Percentiles rank a stretch among this genome's conserved stretches.
phyloP scores from a whole-genome alignment of 768 basidiomycete species.

The Trametes coccinea region DNA sequence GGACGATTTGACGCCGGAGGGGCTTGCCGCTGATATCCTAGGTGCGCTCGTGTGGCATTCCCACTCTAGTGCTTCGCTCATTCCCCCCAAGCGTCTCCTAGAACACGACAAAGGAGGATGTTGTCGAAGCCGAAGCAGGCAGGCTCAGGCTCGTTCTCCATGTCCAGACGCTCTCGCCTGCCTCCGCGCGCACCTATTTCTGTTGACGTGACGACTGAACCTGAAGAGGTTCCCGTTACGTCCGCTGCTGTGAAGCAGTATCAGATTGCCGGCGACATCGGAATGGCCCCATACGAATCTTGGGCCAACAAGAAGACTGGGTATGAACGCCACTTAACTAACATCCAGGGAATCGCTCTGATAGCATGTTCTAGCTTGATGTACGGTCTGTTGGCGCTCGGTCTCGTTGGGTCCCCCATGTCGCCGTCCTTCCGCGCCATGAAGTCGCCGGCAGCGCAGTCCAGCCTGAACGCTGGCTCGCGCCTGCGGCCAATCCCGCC shows the following conservation, averaged over 20 bases:
- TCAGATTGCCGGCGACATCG: conserved; percentile 21
- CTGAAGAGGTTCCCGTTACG: conserved; percentile 16
- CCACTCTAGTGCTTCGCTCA: background rate
- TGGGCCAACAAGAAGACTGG: conserved; percentile 25
- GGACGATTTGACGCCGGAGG: conserved; percentile 32
- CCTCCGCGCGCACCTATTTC: conserved; percentile 15
- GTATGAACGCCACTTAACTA: background rate
- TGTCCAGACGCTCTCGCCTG: conserved; percentile 13
- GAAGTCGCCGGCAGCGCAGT: conserved; percentile 13
- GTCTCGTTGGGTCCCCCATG: conserved; percentile 22
- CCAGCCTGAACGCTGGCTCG: background rate
- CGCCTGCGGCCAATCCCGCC: conserved; percentile 18
- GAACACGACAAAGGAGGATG: conserved; percentile 12
- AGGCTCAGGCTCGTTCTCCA: conserved; percentile 18
- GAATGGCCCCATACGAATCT: conserved; percentile 27
- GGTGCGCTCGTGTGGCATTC: background rate
- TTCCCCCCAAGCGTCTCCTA: conserved; percentile 7
- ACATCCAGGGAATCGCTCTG: background rate
- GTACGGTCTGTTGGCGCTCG: conserved; percentile 25
- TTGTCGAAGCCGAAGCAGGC: conserved; percentile 11
- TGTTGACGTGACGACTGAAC: conserved; percentile 17
- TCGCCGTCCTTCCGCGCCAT: conserved; percentile 17
- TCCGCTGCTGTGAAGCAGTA: conserved; percentile 17
- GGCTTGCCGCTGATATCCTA: conserved; percentile 34
- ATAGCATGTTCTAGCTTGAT: conserved; percentile 12